Base-by-base conservation (phyloP, 306 rosid genomes). In the Carpinus viminea region DNA sequence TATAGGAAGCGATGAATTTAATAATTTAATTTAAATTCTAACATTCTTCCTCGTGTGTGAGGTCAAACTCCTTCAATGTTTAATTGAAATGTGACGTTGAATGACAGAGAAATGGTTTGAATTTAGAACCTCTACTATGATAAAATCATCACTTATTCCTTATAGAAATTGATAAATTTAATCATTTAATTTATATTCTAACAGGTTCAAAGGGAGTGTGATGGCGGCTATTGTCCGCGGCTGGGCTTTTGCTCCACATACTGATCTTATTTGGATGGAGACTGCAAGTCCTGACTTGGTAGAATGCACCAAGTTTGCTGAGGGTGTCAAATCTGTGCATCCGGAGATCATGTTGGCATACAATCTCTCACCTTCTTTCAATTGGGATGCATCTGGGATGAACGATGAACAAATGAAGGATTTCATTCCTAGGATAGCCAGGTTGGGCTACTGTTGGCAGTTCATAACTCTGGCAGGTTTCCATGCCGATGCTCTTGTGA, bases 381-480 rank as follows among this genome's bases (percentile, higher is more conserved):
- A 96, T 2, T 96, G 99, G 99, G 99, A 96, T 79, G 98, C 99
- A 24, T 93, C 98, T 12, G 99, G 97, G 4, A 96, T 96, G 99
- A 93, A 0, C 20, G 92, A 93, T 73, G 74, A 83, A 12, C 83
- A 96, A 54, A 96, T 96, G 92, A 83, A 26, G 48, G 96, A 93
- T 41, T 96, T 96, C 79, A 96, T 96, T 57, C 99, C 99, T 0
- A 86, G 75, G 68, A 90, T 96, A 3, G 99, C 97, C 1, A 85
- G 80, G 83, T 74, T 96, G 70, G 99, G 99, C 12, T 96, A 85
- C 68, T 90, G 91, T 54, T 95, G 98, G 99, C 98, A 95, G 83
- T 95, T 93, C 68, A 93, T 93, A 53, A 95, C 99, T 7, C 91
- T 95, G 56, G 99, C 94, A 0, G 99, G 99, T 4, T 69, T 95